Evolutionary conservation across 2,329 filamentous ascomycete species (phyloP), one percentile per base, ranked within the genome.

Genomic region (Mycosphaerella sp.): DNA sequence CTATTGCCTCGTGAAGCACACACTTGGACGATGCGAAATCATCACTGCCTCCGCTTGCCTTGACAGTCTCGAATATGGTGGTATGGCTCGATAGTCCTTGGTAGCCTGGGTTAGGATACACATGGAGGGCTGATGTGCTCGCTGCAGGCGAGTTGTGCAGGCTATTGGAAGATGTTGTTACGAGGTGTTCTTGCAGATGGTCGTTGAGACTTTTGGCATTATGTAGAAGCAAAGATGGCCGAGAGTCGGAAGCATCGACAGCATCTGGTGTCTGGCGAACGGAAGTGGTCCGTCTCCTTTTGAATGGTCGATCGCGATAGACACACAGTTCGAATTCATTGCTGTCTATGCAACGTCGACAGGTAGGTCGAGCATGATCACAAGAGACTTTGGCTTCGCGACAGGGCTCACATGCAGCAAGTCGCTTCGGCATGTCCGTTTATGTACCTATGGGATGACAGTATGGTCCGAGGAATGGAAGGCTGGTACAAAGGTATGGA

Each of bases 101-200:
- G 41, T 65, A 70, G 3, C 67, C 67, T 21, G 68, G 67, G 54
- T 70, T 70, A 0, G 68, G 68, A 58, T 69, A 69, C 6, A 58
- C 61, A 32, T 60, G 58, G 12, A 43, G 32, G n/a, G 52, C 53
- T 40, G 48, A 34, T 49, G 40, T 52, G 29, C 42, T 40, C 34
- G 51, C 53, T 7, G 57, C 51, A 21, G 55, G 53, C 8, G 51
- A 23, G 44, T 55, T 26, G 51, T 39, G 43, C 49, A 53, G 23
- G 41, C 51, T 45, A n/a, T 42, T 41, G 44, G 55, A 38, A n/a
- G 26, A 29, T 29, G 26, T 29, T 29, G 26, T 29, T 4, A 11
- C 34, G 34, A 38, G 5, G 6, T 11, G 34, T 10, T 38, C 34
- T 10, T 4, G 34, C 6, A 9, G 10, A 11, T 38, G 34, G 10